Percentiles rank a stretch among this genome's conserved stretches.
phyloP scores from a whole-genome alignment of 1,284 basidiomycete genomes.

The Vanrija humicola region DNA sequence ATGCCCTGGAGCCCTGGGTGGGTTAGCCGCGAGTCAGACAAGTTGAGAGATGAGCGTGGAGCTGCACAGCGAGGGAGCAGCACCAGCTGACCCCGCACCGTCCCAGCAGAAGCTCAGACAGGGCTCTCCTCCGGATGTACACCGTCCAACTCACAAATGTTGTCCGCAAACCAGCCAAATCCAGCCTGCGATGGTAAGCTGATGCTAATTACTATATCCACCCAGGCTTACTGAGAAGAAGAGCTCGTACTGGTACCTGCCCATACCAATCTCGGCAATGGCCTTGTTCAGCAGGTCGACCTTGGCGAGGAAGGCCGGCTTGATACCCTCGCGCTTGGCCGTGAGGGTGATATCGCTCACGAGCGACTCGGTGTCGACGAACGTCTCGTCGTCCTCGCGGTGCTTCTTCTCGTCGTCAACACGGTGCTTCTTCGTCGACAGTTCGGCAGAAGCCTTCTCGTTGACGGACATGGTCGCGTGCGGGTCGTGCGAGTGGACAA shows the following conservation, averaged over 20 bases:
- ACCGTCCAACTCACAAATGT: conserved; percentile 52
- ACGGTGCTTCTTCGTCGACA: no score
- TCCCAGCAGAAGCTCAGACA: no score
- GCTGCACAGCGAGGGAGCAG: no score
- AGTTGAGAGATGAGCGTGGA: neutral
- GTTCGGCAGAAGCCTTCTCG: neutral
- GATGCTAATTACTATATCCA: no score
- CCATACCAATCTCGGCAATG: conserved; percentile 55
- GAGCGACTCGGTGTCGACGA: conserved; percentile 17
- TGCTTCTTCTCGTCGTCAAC: no score
- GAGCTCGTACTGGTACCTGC: conserved; percentile 60
- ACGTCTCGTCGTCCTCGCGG: neutral
- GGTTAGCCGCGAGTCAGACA: conserved; percentile 1
- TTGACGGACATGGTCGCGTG: neutral
- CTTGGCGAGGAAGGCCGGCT: conserved; percentile 33
- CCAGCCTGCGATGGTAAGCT: conserved; percentile 38
- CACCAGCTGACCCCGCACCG: no score
- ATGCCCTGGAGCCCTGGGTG: conserved; percentile 53
- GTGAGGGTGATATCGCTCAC: conserved; percentile 15
- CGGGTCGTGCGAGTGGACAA: neutral
- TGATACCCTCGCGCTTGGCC: conserved; percentile 23
- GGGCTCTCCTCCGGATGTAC: no score
- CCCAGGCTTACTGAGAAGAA: conserved; percentile 48
- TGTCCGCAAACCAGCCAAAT: conserved; percentile 46
- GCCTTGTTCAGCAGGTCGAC: conserved; percentile 33